phyloP scores from a whole-genome alignment of 345 rosid species.

The Brassica rapa region DNA sequence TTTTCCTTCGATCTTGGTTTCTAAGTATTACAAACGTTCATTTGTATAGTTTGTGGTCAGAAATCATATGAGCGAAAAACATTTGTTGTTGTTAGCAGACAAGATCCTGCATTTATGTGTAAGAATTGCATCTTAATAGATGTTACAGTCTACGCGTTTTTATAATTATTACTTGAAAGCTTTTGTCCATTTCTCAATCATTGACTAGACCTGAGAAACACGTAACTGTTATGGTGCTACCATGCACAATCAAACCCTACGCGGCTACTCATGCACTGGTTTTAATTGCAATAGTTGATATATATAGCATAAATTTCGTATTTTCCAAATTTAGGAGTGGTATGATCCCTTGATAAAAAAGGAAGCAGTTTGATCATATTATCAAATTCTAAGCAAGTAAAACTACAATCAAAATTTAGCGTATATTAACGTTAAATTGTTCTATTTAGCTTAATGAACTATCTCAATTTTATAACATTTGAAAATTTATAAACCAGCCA shows the following conservation, averaged over 20 bases:
- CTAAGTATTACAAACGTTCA: background rate
- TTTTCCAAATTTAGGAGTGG: background rate
- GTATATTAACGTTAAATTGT: background rate
- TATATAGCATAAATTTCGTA: background rate
- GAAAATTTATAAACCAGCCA: slow-evolving; percentile 7
- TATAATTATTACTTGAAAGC: background rate
- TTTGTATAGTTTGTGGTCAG: background rate
- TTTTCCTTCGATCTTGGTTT: background rate
- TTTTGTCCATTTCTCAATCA: slow-evolving; percentile 21
- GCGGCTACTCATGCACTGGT: background rate
- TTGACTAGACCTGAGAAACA: background rate
- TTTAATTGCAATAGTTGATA: background rate
- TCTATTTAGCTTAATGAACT: background rate
- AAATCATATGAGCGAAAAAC: background rate
- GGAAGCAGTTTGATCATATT: background rate
- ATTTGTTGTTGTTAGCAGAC: background rate
- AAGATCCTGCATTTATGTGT: background rate
- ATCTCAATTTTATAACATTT: background rate
- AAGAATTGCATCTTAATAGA: background rate
- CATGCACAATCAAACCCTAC: background rate
- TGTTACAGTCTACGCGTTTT: slow-evolving; percentile 26
- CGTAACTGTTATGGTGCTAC: background rate
- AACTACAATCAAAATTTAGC: background rate
- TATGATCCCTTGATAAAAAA: background rate
- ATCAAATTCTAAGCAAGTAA: background rate